phyloP scores from a whole-genome alignment of 2,329 filamentous ascomycete genomes.

The Lachnellula suecica region DNA sequence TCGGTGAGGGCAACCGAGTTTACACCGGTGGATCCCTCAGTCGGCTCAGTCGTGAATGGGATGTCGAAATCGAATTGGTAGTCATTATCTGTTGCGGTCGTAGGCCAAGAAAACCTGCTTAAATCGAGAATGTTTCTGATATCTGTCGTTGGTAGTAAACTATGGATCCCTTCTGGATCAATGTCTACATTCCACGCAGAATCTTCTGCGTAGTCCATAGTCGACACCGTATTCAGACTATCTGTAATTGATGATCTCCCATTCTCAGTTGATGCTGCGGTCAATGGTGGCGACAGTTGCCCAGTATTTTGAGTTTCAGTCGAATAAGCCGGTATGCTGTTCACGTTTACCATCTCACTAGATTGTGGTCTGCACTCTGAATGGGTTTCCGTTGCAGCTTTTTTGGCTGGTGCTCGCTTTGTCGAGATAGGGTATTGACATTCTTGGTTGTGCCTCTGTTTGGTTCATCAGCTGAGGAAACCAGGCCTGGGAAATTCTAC shows the following conservation, averaged over 20 bases:
- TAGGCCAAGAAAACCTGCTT: slow-evolving; percentile 1
- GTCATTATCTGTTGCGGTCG: neutral
- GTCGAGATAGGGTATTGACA: slow-evolving; percentile 6
- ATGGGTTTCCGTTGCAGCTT: neutral
- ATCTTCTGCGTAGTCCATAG: neutral
- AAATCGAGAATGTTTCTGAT: slow-evolving; percentile 1
- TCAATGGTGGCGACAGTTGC: neutral
- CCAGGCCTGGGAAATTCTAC: neutral
- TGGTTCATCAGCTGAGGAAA: neutral
- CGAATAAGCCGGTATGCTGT: neutral
- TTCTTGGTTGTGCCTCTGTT: slow-evolving; percentile 9
- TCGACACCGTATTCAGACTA: neutral
- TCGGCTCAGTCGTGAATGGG: neutral
- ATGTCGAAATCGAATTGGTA: slow-evolving; percentile 5
- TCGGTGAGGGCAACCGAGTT: neutral
- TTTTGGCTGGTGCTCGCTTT: neutral
- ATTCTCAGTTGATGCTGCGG: neutral
- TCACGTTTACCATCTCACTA: neutral
- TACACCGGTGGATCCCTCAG: neutral
- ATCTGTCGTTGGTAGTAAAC: neutral
- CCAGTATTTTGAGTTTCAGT: neutral
- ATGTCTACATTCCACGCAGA: slow-evolving; percentile 1
- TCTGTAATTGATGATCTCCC: neutral
- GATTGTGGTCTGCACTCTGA: neutral
- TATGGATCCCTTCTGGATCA: neutral